phyloP scores from a whole-genome alignment of 192 early-diverging fungal genomes.

The Linnemannia zychae region DNA sequence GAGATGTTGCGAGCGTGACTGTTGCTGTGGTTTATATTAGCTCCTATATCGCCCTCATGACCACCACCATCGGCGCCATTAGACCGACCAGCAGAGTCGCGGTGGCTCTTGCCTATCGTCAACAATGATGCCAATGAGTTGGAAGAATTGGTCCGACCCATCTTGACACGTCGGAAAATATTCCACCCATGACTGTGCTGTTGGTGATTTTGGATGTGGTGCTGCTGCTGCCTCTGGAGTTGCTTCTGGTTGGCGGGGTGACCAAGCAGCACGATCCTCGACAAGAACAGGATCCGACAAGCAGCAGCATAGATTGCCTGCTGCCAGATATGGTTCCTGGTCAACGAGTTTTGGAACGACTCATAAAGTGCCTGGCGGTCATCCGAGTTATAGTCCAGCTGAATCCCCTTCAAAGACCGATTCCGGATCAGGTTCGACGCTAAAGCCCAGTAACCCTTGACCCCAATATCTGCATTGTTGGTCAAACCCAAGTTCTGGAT shows the following conservation, averaged over 20 bases:
- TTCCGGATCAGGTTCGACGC: conserved; percentile 54
- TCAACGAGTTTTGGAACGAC: conserved; percentile 57
- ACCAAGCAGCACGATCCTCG: conserved; percentile 54
- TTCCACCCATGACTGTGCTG: conserved; percentile 42
- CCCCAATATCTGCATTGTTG: conserved; percentile 58
- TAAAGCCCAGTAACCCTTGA: conserved; percentile 56
- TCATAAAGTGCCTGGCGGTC: conserved; percentile 58
- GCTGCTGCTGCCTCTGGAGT: conserved; percentile 35
- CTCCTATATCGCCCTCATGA: conserved; percentile 25
- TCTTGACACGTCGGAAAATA: conserved; percentile 36
- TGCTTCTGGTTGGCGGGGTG: conserved; percentile 42
- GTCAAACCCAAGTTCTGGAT: conserved; percentile 58
- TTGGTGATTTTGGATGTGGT: conserved; percentile 39
- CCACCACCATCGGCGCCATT: conserved; percentile 48
- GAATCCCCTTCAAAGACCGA: conserved; percentile 56
- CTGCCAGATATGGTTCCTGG: conserved; percentile 61
- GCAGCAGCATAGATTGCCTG: conserved; percentile 57
- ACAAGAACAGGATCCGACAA: conserved; percentile 49
- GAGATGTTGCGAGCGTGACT: conserved; percentile 23
- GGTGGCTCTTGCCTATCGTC: conserved; percentile 31
- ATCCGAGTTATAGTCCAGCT: conserved; percentile 63
- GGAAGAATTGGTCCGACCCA: conserved; percentile 43
- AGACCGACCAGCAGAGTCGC: too few relatives aligned
- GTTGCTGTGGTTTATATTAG: conserved; percentile 39
- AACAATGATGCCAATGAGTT: conserved; percentile 41